A percentile compares a stretch with the other conserved stretches of the same genome.
phyloP scores from a whole-genome alignment of 139 green algal genomes.

The Closterium sp. region DNA sequence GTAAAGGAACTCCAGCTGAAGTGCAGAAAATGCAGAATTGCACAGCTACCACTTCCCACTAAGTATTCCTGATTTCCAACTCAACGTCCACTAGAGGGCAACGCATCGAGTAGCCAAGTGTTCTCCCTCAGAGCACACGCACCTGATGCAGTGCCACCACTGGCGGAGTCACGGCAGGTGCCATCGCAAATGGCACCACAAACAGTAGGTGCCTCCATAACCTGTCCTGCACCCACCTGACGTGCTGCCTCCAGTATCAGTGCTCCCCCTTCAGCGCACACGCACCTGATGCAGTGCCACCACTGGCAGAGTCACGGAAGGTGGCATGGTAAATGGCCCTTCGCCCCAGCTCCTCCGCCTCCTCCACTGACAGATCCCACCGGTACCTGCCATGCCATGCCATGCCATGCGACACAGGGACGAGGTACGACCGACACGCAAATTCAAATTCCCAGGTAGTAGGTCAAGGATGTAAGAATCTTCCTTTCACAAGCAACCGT shows the following conservation, averaged over 20 bases:
- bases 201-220: too few relatives aligned
- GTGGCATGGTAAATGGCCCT: constrained; percentile 98
- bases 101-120: background rate
- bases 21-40: background rate
- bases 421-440: too few relatives aligned
- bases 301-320: constrained; percentile 91
- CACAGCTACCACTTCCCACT: background rate
- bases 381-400: constrained; percentile 41
- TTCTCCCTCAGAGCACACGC: constrained; percentile 12
- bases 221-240: too few relatives aligned
- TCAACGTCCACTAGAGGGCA: background rate
- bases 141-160: constrained; percentile 86
- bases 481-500: too few relatives aligned
- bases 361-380: constrained; percentile 87
- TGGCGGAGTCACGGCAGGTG: constrained; percentile 94
- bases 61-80: background rate
- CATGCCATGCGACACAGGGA: too few relatives aligned
- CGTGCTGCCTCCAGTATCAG: too few relatives aligned
- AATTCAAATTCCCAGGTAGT: too few relatives aligned
- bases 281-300: constrained; percentile 83
- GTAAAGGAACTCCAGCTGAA: background rate
- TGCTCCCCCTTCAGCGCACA: too few relatives aligned
- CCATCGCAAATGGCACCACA: constrained; percentile 99
- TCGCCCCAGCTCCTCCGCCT: constrained; percentile 88
- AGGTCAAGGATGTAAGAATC: too few relatives aligned